Base-by-base conservation (phyloP, 805 yeast genomes). In the Candida broadrunensis region DNA sequence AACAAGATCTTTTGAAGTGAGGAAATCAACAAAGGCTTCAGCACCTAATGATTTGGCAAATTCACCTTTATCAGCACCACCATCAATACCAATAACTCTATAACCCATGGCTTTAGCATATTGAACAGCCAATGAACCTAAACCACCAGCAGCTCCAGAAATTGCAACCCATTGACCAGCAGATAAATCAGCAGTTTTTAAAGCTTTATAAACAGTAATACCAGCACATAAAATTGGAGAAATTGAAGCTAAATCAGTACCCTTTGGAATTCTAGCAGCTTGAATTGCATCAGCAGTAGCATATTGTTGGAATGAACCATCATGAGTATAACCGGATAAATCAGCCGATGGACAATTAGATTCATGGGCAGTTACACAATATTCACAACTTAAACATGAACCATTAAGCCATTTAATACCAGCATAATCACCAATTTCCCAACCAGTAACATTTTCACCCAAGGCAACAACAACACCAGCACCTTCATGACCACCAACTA, bases 151-250 rank as follows among this genome's bases (percentile, higher is more conserved):
- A 41, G 88, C 88, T 64, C 90, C 90, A 44, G 85, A 78, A 52
- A 83, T 67, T 51, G 85, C 84, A 44, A 83, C 83, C 87, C 87
- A 83, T 54, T 84, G 76, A 52, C 89, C 89, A 44, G 88, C 78
- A 44, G 51, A 60, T 56, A 83, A 70, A 43, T 77, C 77, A 41
- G 95, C 86, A 33, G 87, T 83, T 75, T 86, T 86, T 61, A 87
- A 72, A 34, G 95, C 96, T 75, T 86, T 87, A 82, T 87, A 87
- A 43, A 85, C 95, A 31, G 96, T 87, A 64, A 87, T 81, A 67
- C 96, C 96, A 27, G 95, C 96, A 72, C 96, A 87, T 57, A 88
- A 77, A 59, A 87, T 80, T 54, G 96, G 95, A 9, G 95, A 81
- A 47, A 80, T 77, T 49, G 70, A 73, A 41, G 91, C 89, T 54